phyloP scores from a whole-genome alignment of 73 alveolate genomes.

The Paramecium caudatum region DNA sequence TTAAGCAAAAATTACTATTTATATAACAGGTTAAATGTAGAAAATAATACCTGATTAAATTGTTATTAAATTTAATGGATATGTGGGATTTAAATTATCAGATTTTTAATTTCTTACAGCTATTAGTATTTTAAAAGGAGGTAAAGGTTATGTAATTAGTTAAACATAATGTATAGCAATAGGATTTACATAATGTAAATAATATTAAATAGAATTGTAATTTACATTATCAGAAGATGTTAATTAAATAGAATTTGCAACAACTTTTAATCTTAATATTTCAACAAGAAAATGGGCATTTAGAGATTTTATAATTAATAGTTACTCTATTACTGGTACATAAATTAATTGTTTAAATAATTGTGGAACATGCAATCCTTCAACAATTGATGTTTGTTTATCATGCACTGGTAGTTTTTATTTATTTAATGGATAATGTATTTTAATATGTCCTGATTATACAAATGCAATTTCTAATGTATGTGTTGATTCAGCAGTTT shows the following conservation, averaged over 20 bases:
- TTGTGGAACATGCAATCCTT: background rate
- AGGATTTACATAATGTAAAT: background rate
- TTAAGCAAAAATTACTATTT: background rate
- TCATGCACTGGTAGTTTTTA: background rate
- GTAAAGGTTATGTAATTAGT: no score
- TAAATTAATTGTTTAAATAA: background rate
- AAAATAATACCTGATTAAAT: background rate
- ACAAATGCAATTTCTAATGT: background rate
- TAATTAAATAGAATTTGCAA: background rate
- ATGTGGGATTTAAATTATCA: background rate
- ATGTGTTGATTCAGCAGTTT: conserved; percentile 32
- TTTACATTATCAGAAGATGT: background rate
- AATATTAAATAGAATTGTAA: background rate
- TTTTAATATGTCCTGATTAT: conserved; percentile 12
- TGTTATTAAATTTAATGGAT: background rate
- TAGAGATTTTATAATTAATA: background rate
- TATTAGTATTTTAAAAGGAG: no score
- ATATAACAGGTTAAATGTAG: background rate
- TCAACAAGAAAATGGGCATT: background rate
- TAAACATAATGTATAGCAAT: background rate
- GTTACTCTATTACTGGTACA: background rate
- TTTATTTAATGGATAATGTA: conserved; percentile 28
- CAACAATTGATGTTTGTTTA: background rate
- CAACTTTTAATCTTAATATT: background rate
- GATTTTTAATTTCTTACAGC: background rate